A percentile compares a stretch with the other conserved stretches of the same genome.
These are phyloP conservation scores for Colletotrichum limetticola DNA, from an alignment of 2,329 filamentous ascomycete species.

Conservation along the genomic window DNA sequence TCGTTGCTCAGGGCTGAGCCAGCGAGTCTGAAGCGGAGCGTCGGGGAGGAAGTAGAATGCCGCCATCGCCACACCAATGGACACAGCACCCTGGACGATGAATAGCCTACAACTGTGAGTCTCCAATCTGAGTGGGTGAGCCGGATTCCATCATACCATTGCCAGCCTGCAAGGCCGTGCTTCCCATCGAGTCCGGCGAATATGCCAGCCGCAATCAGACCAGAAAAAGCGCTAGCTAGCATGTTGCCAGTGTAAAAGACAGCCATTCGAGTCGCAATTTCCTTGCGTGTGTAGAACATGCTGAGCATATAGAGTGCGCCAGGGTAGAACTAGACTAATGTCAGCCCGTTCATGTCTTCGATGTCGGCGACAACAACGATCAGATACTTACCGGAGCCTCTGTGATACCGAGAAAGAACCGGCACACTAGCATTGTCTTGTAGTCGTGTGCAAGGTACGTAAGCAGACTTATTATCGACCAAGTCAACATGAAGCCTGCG, in stretches of 20 bases:
- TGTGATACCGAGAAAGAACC: conserved; percentile 33
- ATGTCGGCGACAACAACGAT: not conserved
- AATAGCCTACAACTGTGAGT: conserved; percentile 44
- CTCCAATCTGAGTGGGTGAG: not conserved
- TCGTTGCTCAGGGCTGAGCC: conserved; percentile 52
- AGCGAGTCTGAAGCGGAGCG: conserved; percentile 49
- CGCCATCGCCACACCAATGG: conserved; percentile 45
- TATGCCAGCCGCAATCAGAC: conserved; percentile 55
- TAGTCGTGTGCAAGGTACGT: conserved; percentile 25
- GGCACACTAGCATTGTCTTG: conserved; percentile 23
- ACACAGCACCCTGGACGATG: conserved; percentile 52
- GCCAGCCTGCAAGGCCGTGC: conserved; percentile 51
- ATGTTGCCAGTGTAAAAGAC: conserved; percentile 57
- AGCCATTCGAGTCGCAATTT: conserved; percentile 47
- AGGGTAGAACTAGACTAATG: conserved; percentile 34
- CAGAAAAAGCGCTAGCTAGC: conserved; percentile 56
- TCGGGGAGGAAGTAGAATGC: conserved; percentile 52
- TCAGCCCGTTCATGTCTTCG: not conserved
- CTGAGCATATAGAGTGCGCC: conserved; percentile 34
- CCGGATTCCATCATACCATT: conserved; percentile 46
- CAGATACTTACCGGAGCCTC: conserved; percentile 20
- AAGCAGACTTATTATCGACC: conserved; percentile 26
- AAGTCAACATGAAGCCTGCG: conserved; percentile 31
- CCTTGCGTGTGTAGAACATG: conserved; percentile 34
- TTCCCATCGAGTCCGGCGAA: conserved; percentile 54